phyloP scores from a whole-genome alignment of 2,329 filamentous ascomycete genomes.

The Penicillium sp. region DNA sequence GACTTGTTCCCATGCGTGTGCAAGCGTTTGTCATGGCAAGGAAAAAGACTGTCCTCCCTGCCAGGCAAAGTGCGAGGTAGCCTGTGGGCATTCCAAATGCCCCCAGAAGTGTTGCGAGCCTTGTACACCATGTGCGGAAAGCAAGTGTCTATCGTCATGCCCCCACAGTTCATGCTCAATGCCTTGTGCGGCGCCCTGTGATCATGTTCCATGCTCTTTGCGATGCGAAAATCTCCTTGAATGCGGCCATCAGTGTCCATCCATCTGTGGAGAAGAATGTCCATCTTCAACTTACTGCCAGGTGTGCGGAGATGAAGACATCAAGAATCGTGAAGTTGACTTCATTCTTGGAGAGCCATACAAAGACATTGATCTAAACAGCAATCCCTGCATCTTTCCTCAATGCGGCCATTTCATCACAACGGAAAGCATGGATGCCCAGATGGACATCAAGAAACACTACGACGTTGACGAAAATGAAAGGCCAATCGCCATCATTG shows the following conservation, averaged over 20 bases:
- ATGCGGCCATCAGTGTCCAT: constrained; percentile 70
- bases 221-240: constrained; percentile 60
- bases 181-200: constrained; percentile 71
- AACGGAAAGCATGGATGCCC: constrained; percentile 64
- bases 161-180: constrained; percentile 58
- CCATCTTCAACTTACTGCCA: constrained; percentile 63
- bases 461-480: constrained; percentile 37
- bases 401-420: constrained; percentile 70
- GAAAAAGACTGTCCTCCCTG: constrained; percentile 37
- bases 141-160: constrained; percentile 61
- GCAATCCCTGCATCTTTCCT: constrained; percentile 67
- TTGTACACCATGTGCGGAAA: constrained; percentile 66
- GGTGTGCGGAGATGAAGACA: constrained; percentile 52
- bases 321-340: constrained; percentile 61
- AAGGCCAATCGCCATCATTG: constrained; percentile 31
- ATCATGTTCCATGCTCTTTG: constrained; percentile 68
- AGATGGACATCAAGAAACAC: constrained; percentile 58
- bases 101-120: constrained; percentile 63
- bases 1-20: constrained; percentile 65
- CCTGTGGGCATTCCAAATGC: constrained; percentile 64
- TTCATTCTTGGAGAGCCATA: constrained; percentile 62
- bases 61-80: constrained; percentile 57
- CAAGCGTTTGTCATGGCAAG: constrained; percentile 57
- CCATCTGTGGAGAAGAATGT: constrained; percentile 69
- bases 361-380: constrained; percentile 62